Percentiles rank a stretch among this genome's conserved stretches.
Evolutionary conservation across 129 eudicot species (phyloP).

Genomic region (Lactuca saligna): DNA sequence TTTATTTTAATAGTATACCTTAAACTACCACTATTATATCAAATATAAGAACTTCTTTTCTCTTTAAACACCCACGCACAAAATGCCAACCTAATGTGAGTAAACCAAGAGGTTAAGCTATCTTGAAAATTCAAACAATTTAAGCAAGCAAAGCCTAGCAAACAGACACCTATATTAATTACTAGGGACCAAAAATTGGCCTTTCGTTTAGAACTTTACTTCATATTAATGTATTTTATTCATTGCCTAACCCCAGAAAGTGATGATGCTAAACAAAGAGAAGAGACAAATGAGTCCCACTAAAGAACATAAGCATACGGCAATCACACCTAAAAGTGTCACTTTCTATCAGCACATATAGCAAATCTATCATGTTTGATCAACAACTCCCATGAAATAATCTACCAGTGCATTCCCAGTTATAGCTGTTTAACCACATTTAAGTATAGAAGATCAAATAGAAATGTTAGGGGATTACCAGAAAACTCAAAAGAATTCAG

Average conservation of each 20-base stretch:
- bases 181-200: conserved; percentile 12
- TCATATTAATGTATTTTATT: conserved; percentile 8
- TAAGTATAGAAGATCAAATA: neutral
- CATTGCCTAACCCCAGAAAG: conserved; percentile 11
- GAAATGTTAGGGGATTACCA: conserved; percentile 17
- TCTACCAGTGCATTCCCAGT: neutral
- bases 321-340: conserved; percentile 28
- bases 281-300: conserved; percentile 34
- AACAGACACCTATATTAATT: conserved; percentile 5
- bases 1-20: neutral
- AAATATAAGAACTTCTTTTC: neutral
- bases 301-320: conserved; percentile 24
- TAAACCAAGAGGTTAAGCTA: neutral
- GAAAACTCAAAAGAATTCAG: conserved; percentile 31
- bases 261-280: conserved; percentile 28
- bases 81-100: neutral
- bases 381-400: conserved; percentile 14
- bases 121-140: neutral
- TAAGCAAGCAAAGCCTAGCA: conserved; percentile 1
- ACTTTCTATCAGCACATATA: conserved; percentile 32
- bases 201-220: conserved; percentile 7
- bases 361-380: conserved; percentile 29
- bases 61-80: neutral
- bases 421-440: neutral
- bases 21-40: neutral